Base-by-base conservation (phyloP, 306 rosid species). In the Glycine tomentella region DNA sequence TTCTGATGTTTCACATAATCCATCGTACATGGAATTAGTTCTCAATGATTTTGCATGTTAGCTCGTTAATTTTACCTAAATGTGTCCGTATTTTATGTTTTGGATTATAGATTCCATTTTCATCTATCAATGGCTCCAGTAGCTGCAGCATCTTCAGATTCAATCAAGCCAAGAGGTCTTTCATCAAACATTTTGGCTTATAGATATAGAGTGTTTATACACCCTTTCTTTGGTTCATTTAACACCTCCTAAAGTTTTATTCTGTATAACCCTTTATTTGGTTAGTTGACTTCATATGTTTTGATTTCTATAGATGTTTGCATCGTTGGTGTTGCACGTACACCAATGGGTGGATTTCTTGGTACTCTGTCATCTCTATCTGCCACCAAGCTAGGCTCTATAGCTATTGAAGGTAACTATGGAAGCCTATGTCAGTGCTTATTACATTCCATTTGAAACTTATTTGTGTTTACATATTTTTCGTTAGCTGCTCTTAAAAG, bases 301-400 rank as follows among this genome's bases (percentile, higher is more conserved):
- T 25, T 25, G 31, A 63, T 67, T 52, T 85, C 52, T 86, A 63
- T 84, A 96, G 99, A 94, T 96, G 99, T 96, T 81, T 93, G 92
- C 90, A 80, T 96, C 3, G 99, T 96, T 65, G 99, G 99, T 78
- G 88, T 93, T 88, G 98, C 99, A 31, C 94, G 99, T 15, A 96
- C 99, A 40, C 99, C 99, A 4, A 90, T 96, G 97, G 99, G 99
- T 77, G 97, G 85, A 31, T 92, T 96, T 86, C 97, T 96, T 65
- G 99, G 99, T 45, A 53, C 89, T 67, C 90, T 96, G 16, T 96
- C 99, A 48, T 92, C 99, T 81, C 25, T 92, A 69, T 7, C 97
- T 45, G 99, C 98, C 71, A 92, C 98, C 75, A 96, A 96, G 82
- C 91, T 96, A 34, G 99, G 99, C 48, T 93, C 99, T 70, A 82